A percentile compares a stretch with the other conserved stretches of the same genome.
phyloP scores from a whole-genome alignment of 768 basidiomycete species.

The Royoungia palumana region DNA sequence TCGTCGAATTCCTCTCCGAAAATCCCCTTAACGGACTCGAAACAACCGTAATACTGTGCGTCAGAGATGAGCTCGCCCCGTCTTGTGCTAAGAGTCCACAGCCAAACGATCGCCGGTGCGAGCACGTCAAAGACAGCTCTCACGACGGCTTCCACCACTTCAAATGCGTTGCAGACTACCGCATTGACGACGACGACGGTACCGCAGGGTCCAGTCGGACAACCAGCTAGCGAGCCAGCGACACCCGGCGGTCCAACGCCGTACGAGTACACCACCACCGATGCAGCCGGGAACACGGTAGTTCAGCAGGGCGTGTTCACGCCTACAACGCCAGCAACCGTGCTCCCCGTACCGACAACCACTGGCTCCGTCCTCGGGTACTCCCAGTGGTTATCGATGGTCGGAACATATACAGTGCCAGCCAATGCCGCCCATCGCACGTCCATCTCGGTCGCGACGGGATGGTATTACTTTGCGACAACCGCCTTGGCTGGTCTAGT shows the following conservation, averaged over 20 bases:
- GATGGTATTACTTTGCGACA: conserved; percentile 28
- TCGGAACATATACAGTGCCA: conserved; percentile 31
- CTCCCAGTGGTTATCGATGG: conserved; percentile 27
- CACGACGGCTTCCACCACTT: conserved; percentile 16
- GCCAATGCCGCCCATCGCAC: conserved; percentile 25
- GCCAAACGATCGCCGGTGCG: conserved; percentile 15
- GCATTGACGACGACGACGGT: conserved; percentile 21
- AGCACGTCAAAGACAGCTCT: conserved; percentile 6
- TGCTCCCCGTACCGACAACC: conserved; percentile 24
- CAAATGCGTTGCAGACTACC: conserved; percentile 16
- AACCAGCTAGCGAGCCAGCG: conserved; percentile 40
- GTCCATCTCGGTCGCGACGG: conserved; percentile 17
- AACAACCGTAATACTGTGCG: conserved; percentile 45
- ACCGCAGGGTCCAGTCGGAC: conserved; percentile 45
- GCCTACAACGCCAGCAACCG: conserved; percentile 29
- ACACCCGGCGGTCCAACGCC: conserved; percentile 47
- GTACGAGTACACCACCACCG: conserved; percentile 47
- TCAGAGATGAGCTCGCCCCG: neutral
- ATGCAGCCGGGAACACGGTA: conserved; percentile 29
- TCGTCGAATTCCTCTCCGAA: conserved; percentile 47
- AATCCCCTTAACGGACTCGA: conserved; percentile 36
- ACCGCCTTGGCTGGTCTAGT: conserved; percentile 23
- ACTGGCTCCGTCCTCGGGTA: conserved; percentile 29
- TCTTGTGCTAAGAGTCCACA: conserved; percentile 10
- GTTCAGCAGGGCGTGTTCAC: conserved; percentile 27